Evolutionary conservation across 768 basidiomycete species (phyloP).

Genomic region (Phanerodontia chrysosporium): DNA sequence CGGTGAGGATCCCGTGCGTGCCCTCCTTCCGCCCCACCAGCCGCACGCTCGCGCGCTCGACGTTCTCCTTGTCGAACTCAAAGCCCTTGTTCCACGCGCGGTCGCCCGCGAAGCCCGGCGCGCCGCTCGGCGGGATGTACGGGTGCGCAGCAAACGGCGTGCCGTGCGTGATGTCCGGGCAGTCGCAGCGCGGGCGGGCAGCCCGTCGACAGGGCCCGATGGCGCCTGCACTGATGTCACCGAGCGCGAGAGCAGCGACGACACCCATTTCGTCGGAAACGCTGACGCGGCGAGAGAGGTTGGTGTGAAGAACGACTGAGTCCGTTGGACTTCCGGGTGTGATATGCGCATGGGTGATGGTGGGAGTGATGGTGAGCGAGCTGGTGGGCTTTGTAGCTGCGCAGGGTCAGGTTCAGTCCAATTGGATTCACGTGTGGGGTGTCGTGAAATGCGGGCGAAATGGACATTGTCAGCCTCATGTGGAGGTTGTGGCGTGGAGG

Average conservation of each 20-base stretch:
- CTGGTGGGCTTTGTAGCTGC: slow-evolving; percentile 5
- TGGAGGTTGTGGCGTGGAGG: slow-evolving; percentile 1
- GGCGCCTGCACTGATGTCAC: slow-evolving; percentile 8
- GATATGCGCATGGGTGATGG: slow-evolving; percentile 28
- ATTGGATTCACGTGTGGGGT: slow-evolving; percentile 4
- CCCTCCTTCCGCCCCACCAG: slow-evolving; percentile 52
- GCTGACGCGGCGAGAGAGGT: slow-evolving; percentile 25
- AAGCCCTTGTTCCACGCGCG: slow-evolving; percentile 62
- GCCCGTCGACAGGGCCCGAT: slow-evolving; percentile 10
- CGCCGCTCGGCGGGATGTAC: slow-evolving; percentile 52
- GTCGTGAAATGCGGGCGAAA: slow-evolving; percentile 11
- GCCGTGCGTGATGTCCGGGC: slow-evolving; percentile 33
- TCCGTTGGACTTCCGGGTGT: slow-evolving; percentile 32
- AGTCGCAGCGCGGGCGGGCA: slow-evolving; percentile 4
- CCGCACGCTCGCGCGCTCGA: slow-evolving; percentile 42
- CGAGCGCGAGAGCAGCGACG: slow-evolving; percentile 37
- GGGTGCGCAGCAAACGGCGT: slow-evolving; percentile 48
- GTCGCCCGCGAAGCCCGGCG: slow-evolving; percentile 74
- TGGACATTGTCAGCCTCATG: not conserved
- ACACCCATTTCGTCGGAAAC: slow-evolving; percentile 48
- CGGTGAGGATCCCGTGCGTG: slow-evolving; percentile 49
- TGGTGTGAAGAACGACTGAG: slow-evolving; percentile 38
- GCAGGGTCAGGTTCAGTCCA: slow-evolving; percentile 24
- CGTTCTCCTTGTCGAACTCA: slow-evolving; percentile 27
- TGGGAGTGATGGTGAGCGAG: slow-evolving; percentile 28